Conservation (phyloP, 2,329 filamentous ascomycete genomes). For the Colletotrichum tabaci region DNA sequence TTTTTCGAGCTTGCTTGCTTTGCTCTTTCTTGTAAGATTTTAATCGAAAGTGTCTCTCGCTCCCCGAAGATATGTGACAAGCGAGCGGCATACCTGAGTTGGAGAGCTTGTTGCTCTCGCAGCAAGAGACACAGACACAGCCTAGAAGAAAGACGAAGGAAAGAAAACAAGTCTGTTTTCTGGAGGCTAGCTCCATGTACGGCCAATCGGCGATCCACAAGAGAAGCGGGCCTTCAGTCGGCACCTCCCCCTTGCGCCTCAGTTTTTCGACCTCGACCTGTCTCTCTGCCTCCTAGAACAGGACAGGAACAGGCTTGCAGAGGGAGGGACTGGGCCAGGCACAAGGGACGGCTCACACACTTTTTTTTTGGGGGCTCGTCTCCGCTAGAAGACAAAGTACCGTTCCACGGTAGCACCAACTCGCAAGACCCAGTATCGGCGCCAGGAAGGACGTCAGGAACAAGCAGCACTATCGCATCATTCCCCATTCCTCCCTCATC, state of each 20-base stretch:
- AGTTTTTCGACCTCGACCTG: background rate
- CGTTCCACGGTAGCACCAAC: background rate
- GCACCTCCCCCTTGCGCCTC: background rate
- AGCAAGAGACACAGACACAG: background rate
- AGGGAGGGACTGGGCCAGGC: constrained; percentile 13
- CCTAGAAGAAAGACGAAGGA: background rate
- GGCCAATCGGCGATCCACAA: constrained; percentile 38
- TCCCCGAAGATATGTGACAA: background rate
- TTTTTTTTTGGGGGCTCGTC: background rate
- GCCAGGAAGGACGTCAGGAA: constrained; percentile 1
- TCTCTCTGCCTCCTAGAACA: constrained; percentile 10
- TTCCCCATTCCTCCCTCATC: background rate
- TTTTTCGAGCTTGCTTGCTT: background rate
- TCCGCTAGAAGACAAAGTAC: constrained; percentile 9
- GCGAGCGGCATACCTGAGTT: background rate
- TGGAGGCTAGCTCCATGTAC: constrained; percentile 25
- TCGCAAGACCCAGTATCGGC: background rate
- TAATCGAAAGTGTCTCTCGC: background rate
- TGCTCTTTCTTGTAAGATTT: background rate
- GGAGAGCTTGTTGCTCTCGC: background rate
- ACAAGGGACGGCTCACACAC: background rate
- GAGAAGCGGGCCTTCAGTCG: constrained; percentile 9
- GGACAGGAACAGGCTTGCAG: constrained; percentile 13
- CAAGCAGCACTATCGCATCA: background rate
- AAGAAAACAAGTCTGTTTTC: background rate